Evolutionary conservation across 352 stramenopile genomes (phyloP), one percentile per base, ranked within the genome.

Genomic region (Aphanomyces cochlioides): DNA sequence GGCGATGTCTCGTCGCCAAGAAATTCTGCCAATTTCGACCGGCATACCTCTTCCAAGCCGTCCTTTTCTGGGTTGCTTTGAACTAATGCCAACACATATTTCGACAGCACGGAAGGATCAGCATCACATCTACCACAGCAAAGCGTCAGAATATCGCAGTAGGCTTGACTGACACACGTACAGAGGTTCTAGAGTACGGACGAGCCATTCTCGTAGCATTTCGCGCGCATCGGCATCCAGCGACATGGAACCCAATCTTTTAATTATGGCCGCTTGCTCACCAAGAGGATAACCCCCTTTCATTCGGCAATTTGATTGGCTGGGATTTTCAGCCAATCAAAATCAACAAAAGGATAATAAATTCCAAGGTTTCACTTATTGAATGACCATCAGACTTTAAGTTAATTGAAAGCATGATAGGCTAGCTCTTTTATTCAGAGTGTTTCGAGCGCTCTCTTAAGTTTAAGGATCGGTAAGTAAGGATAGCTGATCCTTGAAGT

Each of bases 71-170:
- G 88, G 64, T 95, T 78, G 71, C 88, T 90, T 77, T 93, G 85
- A 69, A 95, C 83, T 43, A 95, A 74, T 56, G 88, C 88, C 19
- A 94, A 70, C 47, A 95, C 86, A 70, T 95, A 95, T 70, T 95
- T 95, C 71, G 84, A 92, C 71, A 95, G 67, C 56, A 95, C 88
- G 28, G 91, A 85, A 1, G 88, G 88, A 72, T 95, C 88, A 1
- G 88, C 88, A 47, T 95, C 88, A 66, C 88, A 93, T 67, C 87
- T 95, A 60, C 37, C 41, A 58, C 15, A 70, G 34, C 21, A 66
- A 47, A 67, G 40, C 47, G 45, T 67, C 15, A 66, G 5, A 15
- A 50, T 10, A 53, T 19, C 28, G 28, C 28, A 28, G 28, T 2
- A 28, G 28, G 28, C 28, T 28, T 28, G 28, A 69, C 53, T 43